phyloP scores from a whole-genome alignment of 768 basidiomycete species.

The Fibroporia radiculosa region DNA sequence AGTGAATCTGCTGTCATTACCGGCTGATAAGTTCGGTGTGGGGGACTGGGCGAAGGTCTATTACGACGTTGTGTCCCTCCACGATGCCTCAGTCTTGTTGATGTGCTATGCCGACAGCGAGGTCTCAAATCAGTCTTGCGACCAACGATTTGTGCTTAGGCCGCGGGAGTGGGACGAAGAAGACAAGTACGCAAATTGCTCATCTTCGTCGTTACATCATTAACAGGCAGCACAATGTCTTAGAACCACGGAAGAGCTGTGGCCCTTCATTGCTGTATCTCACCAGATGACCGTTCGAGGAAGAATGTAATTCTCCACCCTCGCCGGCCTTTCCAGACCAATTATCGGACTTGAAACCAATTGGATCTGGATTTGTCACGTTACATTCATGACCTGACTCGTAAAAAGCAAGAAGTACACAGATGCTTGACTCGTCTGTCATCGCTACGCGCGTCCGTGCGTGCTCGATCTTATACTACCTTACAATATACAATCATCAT shows the following conservation, averaged over 20 bases:
- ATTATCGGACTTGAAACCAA: too few relatives aligned
- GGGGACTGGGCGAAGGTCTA: conserved; percentile 1
- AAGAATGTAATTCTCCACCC: neutral
- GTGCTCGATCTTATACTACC: too few relatives aligned
- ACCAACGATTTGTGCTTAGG: conserved; percentile 18
- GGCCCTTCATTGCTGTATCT: conserved; percentile 16
- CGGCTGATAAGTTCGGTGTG: conserved; percentile 8
- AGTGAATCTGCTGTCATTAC: conserved; percentile 15
- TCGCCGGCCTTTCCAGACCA: neutral
- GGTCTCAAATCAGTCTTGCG: conserved; percentile 4
- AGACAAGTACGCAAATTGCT: conserved; percentile 10
- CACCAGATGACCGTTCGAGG: conserved; percentile 17
- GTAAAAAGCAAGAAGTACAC: too few relatives aligned
- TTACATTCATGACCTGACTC: too few relatives aligned
- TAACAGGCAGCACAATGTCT: too few relatives aligned
- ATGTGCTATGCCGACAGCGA: conserved; percentile 9
- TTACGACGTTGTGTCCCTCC: conserved; percentile 13
- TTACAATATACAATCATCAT: too few relatives aligned
- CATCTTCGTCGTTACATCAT: too few relatives aligned
- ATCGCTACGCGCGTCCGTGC: too few relatives aligned
- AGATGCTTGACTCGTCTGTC: too few relatives aligned
- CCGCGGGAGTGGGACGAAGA: conserved; percentile 14
- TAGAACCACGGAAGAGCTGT: conserved; percentile 13
- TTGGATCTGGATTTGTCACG: too few relatives aligned
- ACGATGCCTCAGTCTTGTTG: conserved; percentile 9